Conservation (phyloP, 1,139 yeast species). For the Meyerozyma guilliermondii region DNA sequence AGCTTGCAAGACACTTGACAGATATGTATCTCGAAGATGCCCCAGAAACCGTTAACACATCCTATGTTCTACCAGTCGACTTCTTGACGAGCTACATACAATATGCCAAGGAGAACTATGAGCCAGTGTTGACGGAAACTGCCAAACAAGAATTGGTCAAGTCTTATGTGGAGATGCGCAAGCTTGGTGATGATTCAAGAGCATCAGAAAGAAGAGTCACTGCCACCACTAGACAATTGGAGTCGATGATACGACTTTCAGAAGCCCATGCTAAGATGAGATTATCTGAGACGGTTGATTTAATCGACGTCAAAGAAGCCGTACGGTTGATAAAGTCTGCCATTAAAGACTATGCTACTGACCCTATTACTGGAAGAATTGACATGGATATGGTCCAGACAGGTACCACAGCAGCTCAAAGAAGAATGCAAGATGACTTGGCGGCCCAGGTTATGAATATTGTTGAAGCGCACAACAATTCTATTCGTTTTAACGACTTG, state of each 20-base stretch:
- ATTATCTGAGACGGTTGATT: constrained; percentile 61
- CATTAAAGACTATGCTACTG: constrained; percentile 96
- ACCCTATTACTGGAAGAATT: constrained; percentile 92
- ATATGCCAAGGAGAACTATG: constrained; percentile 78
- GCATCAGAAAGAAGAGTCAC: constrained; percentile 88
- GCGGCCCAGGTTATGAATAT: constrained; percentile 53
- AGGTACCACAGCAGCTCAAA: constrained; percentile 86
- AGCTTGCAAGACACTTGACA: constrained; percentile 85
- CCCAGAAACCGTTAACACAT: constrained; percentile 65
- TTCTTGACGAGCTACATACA: constrained; percentile 84
- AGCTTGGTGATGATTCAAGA: constrained; percentile 86
- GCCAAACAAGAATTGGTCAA: constrained; percentile 87
- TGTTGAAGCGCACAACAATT: constrained; percentile 36
- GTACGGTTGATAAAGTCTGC: constrained; percentile 90
- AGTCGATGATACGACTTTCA: constrained; percentile 87
- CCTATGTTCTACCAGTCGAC: constrained; percentile 77
- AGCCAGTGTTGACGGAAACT: constrained; percentile 72
- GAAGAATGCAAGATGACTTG: constrained; percentile 73
- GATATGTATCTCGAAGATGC: constrained; percentile 86
- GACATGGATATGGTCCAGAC: constrained; percentile 98
- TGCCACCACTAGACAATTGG: constrained; percentile 96
- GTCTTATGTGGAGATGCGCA: constrained; percentile 90
- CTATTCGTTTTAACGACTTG: constrained; percentile 59
- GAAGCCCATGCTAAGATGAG: constrained; percentile 99
- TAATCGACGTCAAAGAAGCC: constrained; percentile 88